Conservation (phyloP, 2,329 filamentous ascomycete species). For the Byssoonygena ceratinophila region DNA sequence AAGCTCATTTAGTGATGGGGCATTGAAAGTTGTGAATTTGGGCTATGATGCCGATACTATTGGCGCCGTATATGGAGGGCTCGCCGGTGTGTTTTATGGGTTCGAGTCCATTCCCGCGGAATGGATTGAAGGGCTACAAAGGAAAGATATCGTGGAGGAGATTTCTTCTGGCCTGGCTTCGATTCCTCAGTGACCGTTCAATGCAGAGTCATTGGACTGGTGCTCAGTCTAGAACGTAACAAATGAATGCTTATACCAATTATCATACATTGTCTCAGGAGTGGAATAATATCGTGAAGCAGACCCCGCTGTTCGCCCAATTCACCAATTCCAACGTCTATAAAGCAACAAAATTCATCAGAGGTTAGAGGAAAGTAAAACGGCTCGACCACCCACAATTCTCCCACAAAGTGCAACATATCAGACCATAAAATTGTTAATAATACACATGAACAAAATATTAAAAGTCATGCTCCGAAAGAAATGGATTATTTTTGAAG, state of each 20-base stretch:
- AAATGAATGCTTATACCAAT: conserved; percentile 3
- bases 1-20: conserved; percentile 30
- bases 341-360: background rate
- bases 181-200: background rate
- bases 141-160: conserved; percentile 19
- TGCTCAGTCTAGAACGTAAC: too few relatives aligned
- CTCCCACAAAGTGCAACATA: background rate
- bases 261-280: background rate
- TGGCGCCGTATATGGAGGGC: conserved; percentile 36
- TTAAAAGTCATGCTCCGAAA: conserved; percentile 1
- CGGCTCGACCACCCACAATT: background rate
- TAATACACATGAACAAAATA: conserved; percentile 9
- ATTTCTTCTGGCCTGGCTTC: conserved; percentile 9
- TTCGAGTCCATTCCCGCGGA: conserved; percentile 25
- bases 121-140: conserved; percentile 25
- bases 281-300: background rate
- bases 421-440: conserved; percentile 1
- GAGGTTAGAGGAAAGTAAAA: background rate
- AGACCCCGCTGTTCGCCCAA: background rate
- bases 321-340: background rate
- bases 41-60: conserved; percentile 39
- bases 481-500: background rate
- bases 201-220: too few relatives aligned
- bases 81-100: conserved; percentile 36
- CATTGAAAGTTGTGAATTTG: conserved; percentile 34